Base-by-base conservation (phyloP, 1,139 yeast genomes). In the Nakaseomyces glabratus region DNA sequence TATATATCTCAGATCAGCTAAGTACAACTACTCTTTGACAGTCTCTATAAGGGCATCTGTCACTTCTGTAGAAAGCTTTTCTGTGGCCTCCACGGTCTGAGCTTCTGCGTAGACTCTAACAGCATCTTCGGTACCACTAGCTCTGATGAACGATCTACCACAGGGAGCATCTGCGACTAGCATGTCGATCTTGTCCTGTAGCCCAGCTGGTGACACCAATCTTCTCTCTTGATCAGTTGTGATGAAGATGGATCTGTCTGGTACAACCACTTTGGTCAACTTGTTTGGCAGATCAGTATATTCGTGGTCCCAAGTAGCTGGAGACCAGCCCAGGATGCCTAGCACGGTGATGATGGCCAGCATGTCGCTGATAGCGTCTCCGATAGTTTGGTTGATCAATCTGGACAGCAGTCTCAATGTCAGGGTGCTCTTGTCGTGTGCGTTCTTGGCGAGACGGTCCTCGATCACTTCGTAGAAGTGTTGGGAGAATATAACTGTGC, bases 121-220 rank as follows among this genome's bases (percentile, higher is more conserved):
- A 0, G 95, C 97, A 59, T 93, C 93, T 58, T 90, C 99, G 2
- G 99, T 90, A 12, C 98, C 99, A 43, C 95, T 82, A 7, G 99
- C 97, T 48, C 99, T 74, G 3, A 90, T 97, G 60, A 90, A 90
- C 2, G 94, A 78, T 53, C 98, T 71, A 2, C 93, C 97, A 20
- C 64, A 58, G 1, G 65, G 55, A 49, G 67, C 79, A 49, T 72
- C 62, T 14, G 63, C 54, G 10, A 88, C 90, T 35, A 72, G 55
- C 2, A 52, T 66, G 55, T 90, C 93, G 37, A 90, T 85, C 47
- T 73, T 60, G 1, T 49, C 65, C 61, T 90, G 98, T 43, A 93
- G 58, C 1, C 93, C 95, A 2, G 48, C 62, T 3, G 99, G 99
- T 37, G 73, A 71, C 10, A 74, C 71, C 45, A 90, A 68, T 33